Evolutionary conservation across 768 basidiomycete species (phyloP).

Genomic region (Coprinellus aureogranulatus): DNA sequence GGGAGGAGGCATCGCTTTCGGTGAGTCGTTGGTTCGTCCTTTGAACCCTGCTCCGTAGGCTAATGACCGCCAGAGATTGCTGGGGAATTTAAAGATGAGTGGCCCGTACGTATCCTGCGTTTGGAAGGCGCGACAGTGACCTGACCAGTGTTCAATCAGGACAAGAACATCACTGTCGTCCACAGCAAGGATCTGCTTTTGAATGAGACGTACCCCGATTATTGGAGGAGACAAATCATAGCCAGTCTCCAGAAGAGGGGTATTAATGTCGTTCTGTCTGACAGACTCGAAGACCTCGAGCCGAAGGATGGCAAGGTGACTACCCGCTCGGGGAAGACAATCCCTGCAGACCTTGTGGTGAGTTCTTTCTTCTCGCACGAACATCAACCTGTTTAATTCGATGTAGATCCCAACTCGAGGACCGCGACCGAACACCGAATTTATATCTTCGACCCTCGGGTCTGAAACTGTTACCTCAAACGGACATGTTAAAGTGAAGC

Average conservation of each 20-base stretch:
- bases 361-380: constrained; percentile 14
- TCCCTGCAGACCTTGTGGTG: constrained; percentile 55
- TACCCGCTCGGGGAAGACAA: constrained; percentile 28
- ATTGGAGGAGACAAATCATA: constrained; percentile 44
- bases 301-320: constrained; percentile 3
- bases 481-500: constrained; percentile 44
- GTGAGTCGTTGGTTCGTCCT: constrained; percentile 20
- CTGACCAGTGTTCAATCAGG: constrained; percentile 12
- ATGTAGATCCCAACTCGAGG: constrained; percentile 29
- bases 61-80: constrained; percentile 29
- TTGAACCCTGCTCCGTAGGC: no score
- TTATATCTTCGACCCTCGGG: constrained; percentile 40
- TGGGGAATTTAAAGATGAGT: constrained; percentile 40
- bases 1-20: constrained; percentile 52
- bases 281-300: constrained; percentile 43
- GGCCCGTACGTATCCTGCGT: constrained; percentile 29
- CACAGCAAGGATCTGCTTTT: constrained; percentile 47
- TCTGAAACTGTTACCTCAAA: constrained; percentile 24
- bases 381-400: background rate
- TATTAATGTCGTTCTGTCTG: constrained; percentile 45
- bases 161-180: constrained; percentile 54
- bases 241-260: constrained; percentile 37
- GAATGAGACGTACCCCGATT: constrained; percentile 47
- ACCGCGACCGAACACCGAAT: constrained; percentile 44
- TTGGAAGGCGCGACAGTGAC: background rate